Conservation (phyloP, 768 basidiomycete genomes). For the Tricholoma furcatifolium region DNA sequence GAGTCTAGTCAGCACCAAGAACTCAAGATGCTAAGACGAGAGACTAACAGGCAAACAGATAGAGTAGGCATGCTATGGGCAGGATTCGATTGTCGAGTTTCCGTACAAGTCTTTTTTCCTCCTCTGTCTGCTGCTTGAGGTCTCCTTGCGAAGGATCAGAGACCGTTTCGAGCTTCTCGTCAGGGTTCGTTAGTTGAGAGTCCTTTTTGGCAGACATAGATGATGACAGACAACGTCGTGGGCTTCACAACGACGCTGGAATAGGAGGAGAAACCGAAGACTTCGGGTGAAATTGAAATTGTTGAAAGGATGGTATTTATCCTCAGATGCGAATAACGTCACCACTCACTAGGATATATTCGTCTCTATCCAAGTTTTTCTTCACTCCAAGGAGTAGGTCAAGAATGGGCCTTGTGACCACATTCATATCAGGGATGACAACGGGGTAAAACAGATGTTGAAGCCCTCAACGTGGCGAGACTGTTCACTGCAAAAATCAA, state of each 20-base stretch:
- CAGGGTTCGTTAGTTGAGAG: conserved; percentile 12
- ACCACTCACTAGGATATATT: conserved; percentile 28
- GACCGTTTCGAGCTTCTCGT: conserved; percentile 30
- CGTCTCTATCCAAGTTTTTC: conserved; percentile 11
- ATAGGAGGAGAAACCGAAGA: conserved; percentile 7
- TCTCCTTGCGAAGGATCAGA: conserved; percentile 17
- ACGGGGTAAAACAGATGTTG: neutral
- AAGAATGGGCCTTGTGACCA: conserved; percentile 22
- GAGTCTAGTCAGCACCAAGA: conserved; percentile 1
- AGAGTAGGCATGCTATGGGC: conserved; percentile 71
- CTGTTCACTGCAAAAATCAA: neutral
- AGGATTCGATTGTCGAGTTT: conserved; percentile 69
- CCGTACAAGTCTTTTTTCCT: conserved; percentile 43
- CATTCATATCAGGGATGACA: conserved; percentile 8
- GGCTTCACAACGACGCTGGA: conserved; percentile 2
- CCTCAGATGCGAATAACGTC: conserved; percentile 13
- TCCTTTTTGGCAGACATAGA: conserved; percentile 12
- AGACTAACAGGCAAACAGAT: conserved; percentile 71
- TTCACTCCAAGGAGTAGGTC: conserved; percentile 18
- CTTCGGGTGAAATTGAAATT: neutral
- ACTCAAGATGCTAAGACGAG: neutral
- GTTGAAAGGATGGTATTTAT: conserved; percentile 8
- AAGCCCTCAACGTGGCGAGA: conserved; percentile 9
- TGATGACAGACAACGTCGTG: neutral
- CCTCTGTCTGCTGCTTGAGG: conserved; percentile 8